Evolutionary conservation across 2,329 filamentous ascomycete species (phyloP), one percentile per base, ranked within the genome.

Genomic region (Monilinia vaccinii-corymbosi): DNA sequence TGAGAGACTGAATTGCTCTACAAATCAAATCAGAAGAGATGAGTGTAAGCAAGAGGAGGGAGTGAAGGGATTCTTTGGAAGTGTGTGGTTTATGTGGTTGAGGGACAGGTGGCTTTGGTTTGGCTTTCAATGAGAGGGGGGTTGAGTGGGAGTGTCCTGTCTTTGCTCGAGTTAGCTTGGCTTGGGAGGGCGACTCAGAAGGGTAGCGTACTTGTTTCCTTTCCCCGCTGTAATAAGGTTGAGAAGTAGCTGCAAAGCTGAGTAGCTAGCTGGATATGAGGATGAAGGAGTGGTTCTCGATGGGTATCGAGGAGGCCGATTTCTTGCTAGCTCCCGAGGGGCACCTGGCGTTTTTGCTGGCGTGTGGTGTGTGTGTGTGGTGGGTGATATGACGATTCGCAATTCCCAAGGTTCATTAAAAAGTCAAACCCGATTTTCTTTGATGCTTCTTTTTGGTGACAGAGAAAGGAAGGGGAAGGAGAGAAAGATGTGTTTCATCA

Each of bases 1-100:
- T 9, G 18, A 42, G 38, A 42, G 50, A 32, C 13, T 44, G 50
- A 42, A 53, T 44, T 53, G 50, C 42, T 53, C 21, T 32, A 53
- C 25, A 10, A 7, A 44, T 44, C 50, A 42, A 53, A 21, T 44
- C 38, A 18, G 14, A 21, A 53, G 50, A 21, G 32, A 32, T 53
- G 38, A 44, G 16, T 60, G 67, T 64, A 62, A 68, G 63, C 66
- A 67, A 68, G 71, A 66, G 69, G 69, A 66, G 61, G 67, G 65
- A 66, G 66, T 34, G 66, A 61, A 62, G 58, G 25, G 11, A 28
- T 38, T 40, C 40, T 34, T 42, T n/a, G n/a, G n/a, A n/a, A n/a
- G n/a, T n/a, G n/a, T n/a, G n/a, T n/a, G n/a, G n/a, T n/a, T n/a
- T n/a, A n/a, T n/a, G n/a, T n/a, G n/a, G n/a, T 28, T 52, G 23